Percentiles rank a stretch among this genome's conserved stretches.
phyloP scores from a whole-genome alignment of 2,329 filamentous ascomycete genomes.

The Mollisia scopiformis region DNA sequence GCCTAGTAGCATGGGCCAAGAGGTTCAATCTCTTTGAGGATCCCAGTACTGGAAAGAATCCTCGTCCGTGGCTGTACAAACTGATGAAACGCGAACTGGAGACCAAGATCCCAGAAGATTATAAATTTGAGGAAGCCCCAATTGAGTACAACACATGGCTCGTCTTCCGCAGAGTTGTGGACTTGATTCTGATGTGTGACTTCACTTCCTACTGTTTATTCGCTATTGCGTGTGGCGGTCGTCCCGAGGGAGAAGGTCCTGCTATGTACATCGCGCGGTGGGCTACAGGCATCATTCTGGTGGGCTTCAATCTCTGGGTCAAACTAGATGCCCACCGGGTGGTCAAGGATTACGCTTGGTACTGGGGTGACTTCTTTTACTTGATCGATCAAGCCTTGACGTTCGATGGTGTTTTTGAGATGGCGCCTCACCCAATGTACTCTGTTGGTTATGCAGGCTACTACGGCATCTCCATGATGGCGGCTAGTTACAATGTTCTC shows the following conservation, averaged over 20 bases:
- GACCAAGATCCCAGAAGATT: slow-evolving; percentile 91
- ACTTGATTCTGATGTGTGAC: slow-evolving; percentile 98
- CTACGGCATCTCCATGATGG: slow-evolving; percentile 98
- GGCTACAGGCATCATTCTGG: slow-evolving; percentile 74
- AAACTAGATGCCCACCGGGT: slow-evolving; percentile 97
- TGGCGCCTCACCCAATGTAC: slow-evolving; percentile 99
- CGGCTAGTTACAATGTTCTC: slow-evolving; percentile 94
- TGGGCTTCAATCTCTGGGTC: slow-evolving; percentile 97
- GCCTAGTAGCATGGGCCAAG: slow-evolving; percentile 84
- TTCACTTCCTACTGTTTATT: slow-evolving; percentile 97
- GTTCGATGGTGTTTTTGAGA: slow-evolving; percentile 98
- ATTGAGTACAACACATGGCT: slow-evolving; percentile 99
- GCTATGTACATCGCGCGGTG: slow-evolving; percentile 75
- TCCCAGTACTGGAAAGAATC: slow-evolving; percentile 79
- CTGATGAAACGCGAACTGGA: slow-evolving; percentile 89
- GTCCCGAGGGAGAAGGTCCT: slow-evolving; percentile 71
- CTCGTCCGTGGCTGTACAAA: slow-evolving; percentile 78
- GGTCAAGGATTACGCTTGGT: slow-evolving; percentile 99
- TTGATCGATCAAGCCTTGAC: slow-evolving; percentile 97
- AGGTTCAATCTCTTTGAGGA: slow-evolving; percentile 86
- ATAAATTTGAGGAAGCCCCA: slow-evolving; percentile 89
- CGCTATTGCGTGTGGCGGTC: slow-evolving; percentile 82
- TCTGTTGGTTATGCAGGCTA: slow-evolving; percentile 97
- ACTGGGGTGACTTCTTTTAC: slow-evolving; percentile 99
- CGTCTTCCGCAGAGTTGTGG: slow-evolving; percentile 91